Evolutionary conservation across 2,329 filamentous ascomycete species (phyloP), one percentile per base, ranked within the genome.

Genomic region (Cercospora sp.): DNA sequence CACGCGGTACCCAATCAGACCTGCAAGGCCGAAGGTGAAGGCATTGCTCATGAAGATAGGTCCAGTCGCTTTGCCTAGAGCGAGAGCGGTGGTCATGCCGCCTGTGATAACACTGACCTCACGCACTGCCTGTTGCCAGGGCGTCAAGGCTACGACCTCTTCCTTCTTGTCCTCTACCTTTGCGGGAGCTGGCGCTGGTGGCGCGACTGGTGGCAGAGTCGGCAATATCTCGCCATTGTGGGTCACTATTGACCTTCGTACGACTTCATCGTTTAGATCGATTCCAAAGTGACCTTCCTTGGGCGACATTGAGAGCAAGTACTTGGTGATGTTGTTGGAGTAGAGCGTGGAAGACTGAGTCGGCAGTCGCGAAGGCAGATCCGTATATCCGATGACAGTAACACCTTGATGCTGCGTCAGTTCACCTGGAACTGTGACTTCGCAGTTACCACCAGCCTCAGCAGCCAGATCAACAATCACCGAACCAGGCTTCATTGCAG

Each of bases 241-340:
- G 0, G 92, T 94, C 10, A 96, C 92, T 64, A 97, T 94, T 0
- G 92, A 87, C 20, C 92, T 91, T 36, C 93, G 89, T 6, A 95
- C 91, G 26, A 97, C 93, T 79, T 96, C 93, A 73, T 97, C 93
- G 0, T 87, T 85, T 3, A 96, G 83, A 73, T 96, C 91, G 57
- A 97, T 84, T 7, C 92, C 91, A 71, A 93, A 97, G 42, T 90
- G 86, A 71, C 92, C 93, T 2, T 93, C 89, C 68, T 90, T 86
- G 1, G 92, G 91, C 1, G 89, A 80, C 84, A 97, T 92, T 0
- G 93, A 95, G 9, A 97, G 84, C 30, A 97, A 82, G 66, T 94
- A 91, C 77, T 97, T 97, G 72, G 90, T 93, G 74, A 97, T 94
- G 77, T 97, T 97, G 85, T 97, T 97, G 2, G 92, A 95, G 80